phyloP scores from a whole-genome alignment of 345 rosid genomes.

The Aquilaria sinensis region DNA sequence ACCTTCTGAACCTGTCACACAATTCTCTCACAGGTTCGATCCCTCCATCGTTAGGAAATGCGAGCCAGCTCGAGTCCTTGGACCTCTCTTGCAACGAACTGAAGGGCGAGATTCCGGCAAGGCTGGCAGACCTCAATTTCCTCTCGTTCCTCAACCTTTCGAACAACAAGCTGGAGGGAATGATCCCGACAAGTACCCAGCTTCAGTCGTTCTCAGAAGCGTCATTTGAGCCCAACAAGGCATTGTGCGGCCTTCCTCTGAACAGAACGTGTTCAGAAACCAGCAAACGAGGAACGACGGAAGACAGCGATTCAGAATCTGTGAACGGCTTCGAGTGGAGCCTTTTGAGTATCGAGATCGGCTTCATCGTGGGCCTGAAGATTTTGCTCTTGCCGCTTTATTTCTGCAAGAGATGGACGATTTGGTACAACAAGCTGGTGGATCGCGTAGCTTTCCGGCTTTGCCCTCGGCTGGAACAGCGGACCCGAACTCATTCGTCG shows the following conservation, averaged over 20 bases:
- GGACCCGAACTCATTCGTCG: no score
- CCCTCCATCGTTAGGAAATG: conserved; percentile 16
- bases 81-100: conserved; percentile 27
- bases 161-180: conserved; percentile 17
- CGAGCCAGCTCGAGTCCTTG: conserved; percentile 18
- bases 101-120: conserved; percentile 17
- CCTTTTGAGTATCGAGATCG: background rate
- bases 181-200: conserved; percentile 21
- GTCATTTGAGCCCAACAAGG: conserved; percentile 15
- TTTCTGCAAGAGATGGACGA: conserved; percentile 7
- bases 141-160: conserved; percentile 32
- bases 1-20: conserved; percentile 25
- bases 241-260: conserved; percentile 26
- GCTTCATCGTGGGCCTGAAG: conserved; percentile 3
- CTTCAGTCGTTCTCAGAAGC: conserved; percentile 16
- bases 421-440: background rate
- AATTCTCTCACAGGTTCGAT: conserved; percentile 15
- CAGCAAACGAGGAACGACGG: no score
- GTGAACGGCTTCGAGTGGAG: conserved; percentile 1
- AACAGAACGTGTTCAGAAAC: background rate
- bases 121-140: conserved; percentile 22
- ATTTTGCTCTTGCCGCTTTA: conserved; percentile 1
- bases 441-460: background rate
- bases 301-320: background rate
- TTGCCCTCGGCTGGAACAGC: background rate